Conservation (phyloP, 2,329 filamentous ascomycete species). For the Aaosphaeria arxii region DNA sequence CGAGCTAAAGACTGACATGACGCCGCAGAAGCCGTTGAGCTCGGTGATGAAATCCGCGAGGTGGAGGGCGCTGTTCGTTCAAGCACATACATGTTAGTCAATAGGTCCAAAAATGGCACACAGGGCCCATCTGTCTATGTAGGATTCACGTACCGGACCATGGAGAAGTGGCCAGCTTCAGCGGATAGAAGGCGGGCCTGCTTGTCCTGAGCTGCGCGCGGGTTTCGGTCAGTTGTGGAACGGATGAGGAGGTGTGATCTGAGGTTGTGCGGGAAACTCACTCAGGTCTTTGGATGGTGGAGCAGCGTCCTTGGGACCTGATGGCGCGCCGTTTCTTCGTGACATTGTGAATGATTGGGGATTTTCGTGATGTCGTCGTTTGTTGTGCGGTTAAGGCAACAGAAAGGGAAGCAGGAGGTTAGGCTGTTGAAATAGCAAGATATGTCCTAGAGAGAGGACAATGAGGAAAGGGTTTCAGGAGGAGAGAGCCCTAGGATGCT, state of each 20-base stretch:
- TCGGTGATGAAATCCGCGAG: constrained; percentile 82
- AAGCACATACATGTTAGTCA: no score
- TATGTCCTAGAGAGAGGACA: no score
- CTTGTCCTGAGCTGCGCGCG: constrained; percentile 63
- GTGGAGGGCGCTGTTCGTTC: constrained; percentile 54
- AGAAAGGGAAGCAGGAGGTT: no score
- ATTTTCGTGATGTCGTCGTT: background rate
- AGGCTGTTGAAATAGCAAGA: no score
- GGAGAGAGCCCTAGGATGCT: no score
- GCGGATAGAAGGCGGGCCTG: constrained; percentile 70
- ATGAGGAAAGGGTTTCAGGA: no score
- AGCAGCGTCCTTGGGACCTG: constrained; percentile 45
- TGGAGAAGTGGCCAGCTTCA: constrained; percentile 69
- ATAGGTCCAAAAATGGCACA: no score
- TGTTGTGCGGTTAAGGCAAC: background rate
- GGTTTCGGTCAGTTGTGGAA: background rate
- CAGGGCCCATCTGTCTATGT: no score
- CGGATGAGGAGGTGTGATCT: background rate
- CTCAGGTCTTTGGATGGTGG: constrained; percentile 41
- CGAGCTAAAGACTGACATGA: constrained; percentile 95
- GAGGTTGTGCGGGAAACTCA: constrained; percentile 22
- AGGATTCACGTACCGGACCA: constrained; percentile 41
- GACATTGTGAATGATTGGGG: constrained; percentile 52
- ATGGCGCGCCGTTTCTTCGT: constrained; percentile 56
- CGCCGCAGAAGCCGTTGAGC: constrained; percentile 79